These are phyloP conservation scores for Suillus alpinus DNA, from an alignment of 768 basidiomycete species.

Conservation along the genomic window DNA sequence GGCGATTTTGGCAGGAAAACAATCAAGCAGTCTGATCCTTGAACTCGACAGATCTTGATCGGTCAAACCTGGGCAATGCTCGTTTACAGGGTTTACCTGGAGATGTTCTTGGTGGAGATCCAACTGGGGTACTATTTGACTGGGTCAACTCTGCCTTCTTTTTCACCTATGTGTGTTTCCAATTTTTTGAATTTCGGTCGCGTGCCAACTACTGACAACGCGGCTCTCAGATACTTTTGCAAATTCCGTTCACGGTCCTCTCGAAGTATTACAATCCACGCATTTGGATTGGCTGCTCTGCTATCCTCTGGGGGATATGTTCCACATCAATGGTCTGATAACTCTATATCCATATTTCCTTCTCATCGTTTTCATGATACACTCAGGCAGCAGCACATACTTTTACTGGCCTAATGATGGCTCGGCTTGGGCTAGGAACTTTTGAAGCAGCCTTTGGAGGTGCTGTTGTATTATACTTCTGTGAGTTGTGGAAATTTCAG, in stretches of 20 bases:
- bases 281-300: conserved; percentile 64
- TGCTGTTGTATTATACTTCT: conserved; percentile 30
- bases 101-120: conserved; percentile 66
- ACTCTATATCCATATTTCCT: not conserved
- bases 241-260: conserved; percentile 63
- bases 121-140: conserved; percentile 66
- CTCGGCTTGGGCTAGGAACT: conserved; percentile 30
- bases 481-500: conserved; percentile 21
- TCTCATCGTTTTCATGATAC: not conserved
- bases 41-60: conserved; percentile 50
- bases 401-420: conserved; percentile 27
- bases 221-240: conserved; percentile 55
- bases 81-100: conserved; percentile 67
- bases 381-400: conserved; percentile 24
- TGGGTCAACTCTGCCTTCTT: conserved; percentile 79
- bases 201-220: not conserved
- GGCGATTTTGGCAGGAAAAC: not conserved
- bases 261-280: conserved; percentile 72
- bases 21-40: not conserved
- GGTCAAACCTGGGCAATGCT: conserved; percentile 79
- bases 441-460: conserved; percentile 36
- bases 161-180: conserved; percentile 64
- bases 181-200: not conserved
- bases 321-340: conserved; percentile 65
- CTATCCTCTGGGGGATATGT: conserved; percentile 70